Percentiles rank a stretch among this genome's conserved stretches.
phyloP scores from a whole-genome alignment of 1,284 basidiomycete genomes.

The Moniliella sp. region DNA sequence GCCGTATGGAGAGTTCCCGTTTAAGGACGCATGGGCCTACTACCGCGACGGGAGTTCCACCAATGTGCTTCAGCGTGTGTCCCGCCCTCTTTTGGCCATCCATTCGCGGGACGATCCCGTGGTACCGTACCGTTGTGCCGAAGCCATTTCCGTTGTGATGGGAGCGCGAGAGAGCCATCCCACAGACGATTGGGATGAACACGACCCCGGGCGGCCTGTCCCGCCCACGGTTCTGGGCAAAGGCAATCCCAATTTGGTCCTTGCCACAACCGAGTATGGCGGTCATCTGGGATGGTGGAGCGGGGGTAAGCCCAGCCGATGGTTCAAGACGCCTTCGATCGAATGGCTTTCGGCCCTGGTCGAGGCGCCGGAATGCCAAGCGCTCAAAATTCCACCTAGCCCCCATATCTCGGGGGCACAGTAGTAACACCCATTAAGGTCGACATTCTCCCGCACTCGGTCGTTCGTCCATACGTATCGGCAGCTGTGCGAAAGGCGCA shows the following conservation, averaged over 20 bases:
- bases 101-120: slow-evolving; percentile 77
- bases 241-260: slow-evolving; percentile 49
- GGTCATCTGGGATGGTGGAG: slow-evolving; percentile 93
- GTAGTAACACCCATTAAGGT: no score
- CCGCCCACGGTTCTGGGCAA: slow-evolving; percentile 29
- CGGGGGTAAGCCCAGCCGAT: slow-evolving; percentile 22
- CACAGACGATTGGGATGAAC: no score
- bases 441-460: no score
- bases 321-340: slow-evolving; percentile 16
- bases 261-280: slow-evolving; percentile 54
- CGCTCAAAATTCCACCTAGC: no score
- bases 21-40: slow-evolving; percentile 51
- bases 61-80: slow-evolving; percentile 14
- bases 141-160: slow-evolving; percentile 8
- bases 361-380: slow-evolving; percentile 10
- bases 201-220: no score
- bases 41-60: slow-evolving; percentile 39
- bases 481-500: no score
- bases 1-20: slow-evolving; percentile 18
- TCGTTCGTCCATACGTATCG: no score
- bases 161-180: slow-evolving; percentile 35
- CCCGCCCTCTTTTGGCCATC: slow-evolving; percentile 46
- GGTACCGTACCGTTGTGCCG: slow-evolving; percentile 38
- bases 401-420: no score
- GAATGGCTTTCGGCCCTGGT: slow-evolving; percentile 9